These are phyloP conservation scores for Carpinus viminea DNA, from an alignment of 306 rosid genomes.

Conservation along the genomic window DNA sequence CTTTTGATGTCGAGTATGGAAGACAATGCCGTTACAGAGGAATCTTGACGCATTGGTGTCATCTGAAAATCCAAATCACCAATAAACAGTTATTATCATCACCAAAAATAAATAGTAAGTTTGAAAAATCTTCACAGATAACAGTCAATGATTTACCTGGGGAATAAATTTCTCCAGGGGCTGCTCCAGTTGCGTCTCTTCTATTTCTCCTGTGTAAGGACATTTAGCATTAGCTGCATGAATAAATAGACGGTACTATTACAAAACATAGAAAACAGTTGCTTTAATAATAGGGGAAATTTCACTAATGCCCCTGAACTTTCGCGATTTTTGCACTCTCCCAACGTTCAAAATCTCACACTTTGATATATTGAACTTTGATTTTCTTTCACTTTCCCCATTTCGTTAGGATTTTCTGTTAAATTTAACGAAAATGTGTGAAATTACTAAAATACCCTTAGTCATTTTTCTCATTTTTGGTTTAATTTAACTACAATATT, in stretches of 20 bases:
- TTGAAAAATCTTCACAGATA: slow-evolving; percentile 9
- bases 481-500: too few relatives aligned
- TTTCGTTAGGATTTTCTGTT: too few relatives aligned
- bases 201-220: slow-evolving; percentile 40
- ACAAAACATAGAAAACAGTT: slow-evolving; percentile 28
- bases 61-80: slow-evolving; percentile 50
- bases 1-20: slow-evolving; percentile 34
- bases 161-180: slow-evolving; percentile 29
- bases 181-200: slow-evolving; percentile 44
- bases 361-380: too few relatives aligned
- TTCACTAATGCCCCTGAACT: too few relatives aligned
- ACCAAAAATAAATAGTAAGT: slow-evolving; percentile 14
- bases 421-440: too few relatives aligned
- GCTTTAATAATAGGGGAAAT: not conserved
- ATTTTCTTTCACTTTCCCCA: too few relatives aligned
- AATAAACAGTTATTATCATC: slow-evolving; percentile 22
- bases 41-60: slow-evolving; percentile 37
- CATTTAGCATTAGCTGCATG: slow-evolving; percentile 18
- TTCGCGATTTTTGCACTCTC: too few relatives aligned
- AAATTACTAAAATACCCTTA: too few relatives aligned
- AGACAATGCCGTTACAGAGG: slow-evolving; percentile 38
- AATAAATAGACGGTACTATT: slow-evolving; percentile 12
- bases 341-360: too few relatives aligned
- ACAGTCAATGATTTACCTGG: slow-evolving; percentile 43
- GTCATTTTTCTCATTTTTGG: too few relatives aligned